phyloP scores from a whole-genome alignment of 2,329 filamentous ascomycete species.

The Paraphaeosphaeria minitans region DNA sequence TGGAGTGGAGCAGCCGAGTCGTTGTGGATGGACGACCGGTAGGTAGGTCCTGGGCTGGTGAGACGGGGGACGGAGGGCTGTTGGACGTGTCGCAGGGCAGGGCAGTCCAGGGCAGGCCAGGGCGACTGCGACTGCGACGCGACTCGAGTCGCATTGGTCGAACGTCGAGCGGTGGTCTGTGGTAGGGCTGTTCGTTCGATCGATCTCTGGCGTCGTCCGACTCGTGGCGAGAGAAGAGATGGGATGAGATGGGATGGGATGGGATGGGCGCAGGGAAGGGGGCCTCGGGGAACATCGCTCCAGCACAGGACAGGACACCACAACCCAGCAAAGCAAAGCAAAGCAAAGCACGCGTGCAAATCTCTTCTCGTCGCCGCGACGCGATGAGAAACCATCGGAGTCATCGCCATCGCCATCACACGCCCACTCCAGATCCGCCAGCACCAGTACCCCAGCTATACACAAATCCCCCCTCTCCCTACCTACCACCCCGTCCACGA shows the following conservation, averaged over 20 bases:
- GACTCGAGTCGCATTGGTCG: not conserved
- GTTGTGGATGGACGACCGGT: not conserved
- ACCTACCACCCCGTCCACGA: not conserved
- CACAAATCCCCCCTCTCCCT: not conserved
- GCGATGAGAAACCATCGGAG: not conserved
- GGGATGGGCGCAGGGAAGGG: no score
- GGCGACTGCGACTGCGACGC: no score
- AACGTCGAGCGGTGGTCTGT: not conserved
- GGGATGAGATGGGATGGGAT: no score
- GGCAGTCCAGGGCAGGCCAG: no score
- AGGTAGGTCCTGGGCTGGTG: not conserved
- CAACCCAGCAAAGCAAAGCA: no score
- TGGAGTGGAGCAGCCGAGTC: not conserved
- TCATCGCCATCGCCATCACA: not conserved
- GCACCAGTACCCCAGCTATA: not conserved
- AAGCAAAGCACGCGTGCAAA: no score
- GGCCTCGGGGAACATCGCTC: no score
- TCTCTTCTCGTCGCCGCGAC: not conserved
- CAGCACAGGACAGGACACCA: no score
- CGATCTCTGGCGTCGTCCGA: no score
- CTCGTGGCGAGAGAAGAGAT: no score
- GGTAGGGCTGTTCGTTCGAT: no score
- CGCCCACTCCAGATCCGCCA: no score
- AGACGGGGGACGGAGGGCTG: not conserved
- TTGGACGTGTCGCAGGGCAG: not conserved